Base-by-base conservation (phyloP, 1,139 yeast genomes). In the Suhomyces choctaworum region DNA sequence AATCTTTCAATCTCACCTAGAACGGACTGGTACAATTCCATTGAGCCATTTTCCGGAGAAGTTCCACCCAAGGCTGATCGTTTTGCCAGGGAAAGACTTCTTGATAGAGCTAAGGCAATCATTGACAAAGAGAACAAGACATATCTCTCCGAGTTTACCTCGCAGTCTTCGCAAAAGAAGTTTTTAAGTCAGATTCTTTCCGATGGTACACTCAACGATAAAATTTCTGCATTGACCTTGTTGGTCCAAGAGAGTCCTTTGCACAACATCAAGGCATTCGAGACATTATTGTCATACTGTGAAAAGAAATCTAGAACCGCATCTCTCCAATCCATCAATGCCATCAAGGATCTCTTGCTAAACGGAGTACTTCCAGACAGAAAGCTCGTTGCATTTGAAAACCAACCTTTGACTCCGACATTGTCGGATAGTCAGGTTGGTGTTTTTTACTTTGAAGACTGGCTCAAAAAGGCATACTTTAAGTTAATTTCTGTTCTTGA, bases 171-270 rank as follows among this genome's bases (percentile, higher is more conserved):
- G 2, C 96, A 90, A 60, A 82, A 80, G 58, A 85, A 84, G 73
- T 90, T 90, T 59, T 80, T 90, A 74, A 76, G 92, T 1, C 95
- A 92, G 61, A 83, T 92, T 46, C 74, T 92, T 53, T 73, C 90
- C 5, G 85, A 82, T 45, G 99, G 99, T 85, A 92, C 99, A 0
- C 73, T 92, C 49, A 83, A 81, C 51, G 99, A 92, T 82, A 90
- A 92, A 64, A 86, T 92, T 40, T 87, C 97, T 31, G 97, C 98
- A 0, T 73, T 92, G 52, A 90, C 98, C 0, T 76, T 92, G 56
- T 70, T 92, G 56, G 78, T 90, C 31, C 97, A 92, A 58, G 98
- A 92, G 64, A 89, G 97, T 3, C 98, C 99, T 4, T 59, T 89
- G 40, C 98, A 92, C 57, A 86, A 94, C 47, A 57, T 82, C 40